Evolutionary conservation across 192 early-diverging fungal genomes (phyloP), one percentile per base, ranked within the genome.

Genomic region (Rhizophlyctis rosea): DNA sequence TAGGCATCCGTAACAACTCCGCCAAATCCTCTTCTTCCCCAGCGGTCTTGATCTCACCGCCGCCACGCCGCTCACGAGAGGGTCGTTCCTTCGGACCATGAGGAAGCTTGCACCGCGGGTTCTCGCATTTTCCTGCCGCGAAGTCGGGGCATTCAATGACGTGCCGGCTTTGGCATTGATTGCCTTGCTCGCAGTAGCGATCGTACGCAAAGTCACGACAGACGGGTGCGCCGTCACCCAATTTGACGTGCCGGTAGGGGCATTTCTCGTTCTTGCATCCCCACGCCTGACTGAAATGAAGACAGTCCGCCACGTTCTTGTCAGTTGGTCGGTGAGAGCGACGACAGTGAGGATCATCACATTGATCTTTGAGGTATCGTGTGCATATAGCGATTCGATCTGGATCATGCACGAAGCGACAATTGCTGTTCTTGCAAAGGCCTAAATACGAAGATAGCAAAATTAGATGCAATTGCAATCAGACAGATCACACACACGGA

Each of bases 201-300:
- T 71, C 62, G 9, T 23, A 36, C 7, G 62, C 69, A 55, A 71
- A 71, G 3, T 34, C 47, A 2, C 48, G 57, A 44, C 69, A 71
- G 14, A 71, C 53, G 34, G 62, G 35, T 14, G 62, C 59, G n/a
- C 58, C 59, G 5, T 30, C 54, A 48, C 44, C 36, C 27, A 60
- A 44, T 56, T 71, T 71, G 9, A 71, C 69, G 36, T 71, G 69
- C 11, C 64, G 53, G 44, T 71, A 71, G 3, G 35, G 57, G 47
- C 69, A 71, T n/a, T 34, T 29, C 36, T 59, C 69, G 32, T 71
- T 71, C 32, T 18, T 31, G 54, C 69, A 71, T 11, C 63, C 14
- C 13, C 56, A 54, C 7, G 18, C 7, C 9, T 62, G 62, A 28
- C 59, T 57, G 59, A 71, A 71, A 31, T 71, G 63, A 18, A 65